A percentile compares a stretch with the other conserved stretches of the same genome.
Conservation (phyloP, 805 yeast genomes). For the Starmerella apicola region DNA sequence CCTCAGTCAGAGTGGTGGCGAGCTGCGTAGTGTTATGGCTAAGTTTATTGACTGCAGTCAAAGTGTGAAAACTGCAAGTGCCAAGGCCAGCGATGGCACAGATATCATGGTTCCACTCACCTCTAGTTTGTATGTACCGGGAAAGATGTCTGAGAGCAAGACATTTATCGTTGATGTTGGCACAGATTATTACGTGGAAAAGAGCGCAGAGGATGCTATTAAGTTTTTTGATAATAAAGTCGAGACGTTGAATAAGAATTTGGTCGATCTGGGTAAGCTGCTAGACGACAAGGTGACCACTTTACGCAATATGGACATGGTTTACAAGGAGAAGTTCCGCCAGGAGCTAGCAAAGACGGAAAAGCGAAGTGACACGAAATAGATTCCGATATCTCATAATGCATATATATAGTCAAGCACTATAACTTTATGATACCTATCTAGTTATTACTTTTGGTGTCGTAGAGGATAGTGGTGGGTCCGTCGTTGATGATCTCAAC, state of each 20-base stretch:
- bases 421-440: no score
- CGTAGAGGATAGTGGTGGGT: slow-evolving; percentile 78
- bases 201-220: slow-evolving; percentile 52
- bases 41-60: slow-evolving; percentile 71
- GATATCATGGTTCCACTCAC: slow-evolving; percentile 77
- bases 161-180: slow-evolving; percentile 87
- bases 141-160: slow-evolving; percentile 50
- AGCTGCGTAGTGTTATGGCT: slow-evolving; percentile 66
- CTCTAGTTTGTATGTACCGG: slow-evolving; percentile 80
- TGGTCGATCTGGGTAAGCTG: slow-evolving; percentile 58
- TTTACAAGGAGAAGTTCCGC: slow-evolving; percentile 18
- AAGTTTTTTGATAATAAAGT: slow-evolving; percentile 64
- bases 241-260: slow-evolving; percentile 56
- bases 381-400: no score
- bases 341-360: slow-evolving; percentile 13
- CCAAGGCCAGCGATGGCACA: slow-evolving; percentile 32
- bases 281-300: slow-evolving; percentile 61
- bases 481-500: slow-evolving; percentile 83
- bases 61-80: slow-evolving; percentile 47
- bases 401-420: not conserved
- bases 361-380: not conserved
- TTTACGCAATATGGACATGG: slow-evolving; percentile 45
- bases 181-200: slow-evolving; percentile 89
- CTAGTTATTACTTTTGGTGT: slow-evolving; percentile 34
- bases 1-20: slow-evolving; percentile 69